Evolutionary conservation across 2,329 filamentous ascomycete genomes (phyloP), one percentile per base, ranked within the genome.

Genomic region (Fusarium sp.): DNA sequence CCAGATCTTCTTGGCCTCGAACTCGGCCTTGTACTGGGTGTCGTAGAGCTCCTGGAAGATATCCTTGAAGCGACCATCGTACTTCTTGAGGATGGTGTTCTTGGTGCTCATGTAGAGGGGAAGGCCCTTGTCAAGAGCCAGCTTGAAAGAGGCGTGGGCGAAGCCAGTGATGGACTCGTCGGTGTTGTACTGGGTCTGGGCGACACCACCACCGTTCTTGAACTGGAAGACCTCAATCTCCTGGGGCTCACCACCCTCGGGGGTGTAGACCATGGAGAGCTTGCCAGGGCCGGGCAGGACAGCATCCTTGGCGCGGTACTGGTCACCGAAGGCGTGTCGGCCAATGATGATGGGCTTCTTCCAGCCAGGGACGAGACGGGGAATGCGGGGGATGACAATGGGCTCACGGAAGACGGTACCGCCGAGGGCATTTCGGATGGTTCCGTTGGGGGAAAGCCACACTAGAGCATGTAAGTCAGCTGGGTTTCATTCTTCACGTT

Each of bases 61-160:
- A 82, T 99, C 97, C 92, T 98, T 98, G 91, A 99, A 99, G 80
- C 94, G 91, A 63, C 97, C 97, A 82, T 99, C 97, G 86, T 99
- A 99, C 85, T 95, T 96, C 90, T 99, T 99, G 78, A 99, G 88
- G 80, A 99, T 99, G 79, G 97, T 99, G 90, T 98, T 98, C 93
- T 99, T 99, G 86, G 97, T 99, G 90, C 95, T 98, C 96, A 98
- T 97, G 89, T 98, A 99, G 80, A 99, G 89, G n/a, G 97, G 97
- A 77, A 97, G 88, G 74, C 88, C 88, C 90, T 98, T 97, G 84
- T 91, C 88, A 54, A 98, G 87, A 36, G 97, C 96, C 77, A 98
- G 91, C 91, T 98, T 97, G 91, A 99, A 98, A 78, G 92, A 95
- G 73, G 97, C 94, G 83, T 98, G 97, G 66, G 97, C 97, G 81